Evolutionary conservation across 305 asterid genomes (phyloP).

Genomic region (Fraxinus latifolia): DNA sequence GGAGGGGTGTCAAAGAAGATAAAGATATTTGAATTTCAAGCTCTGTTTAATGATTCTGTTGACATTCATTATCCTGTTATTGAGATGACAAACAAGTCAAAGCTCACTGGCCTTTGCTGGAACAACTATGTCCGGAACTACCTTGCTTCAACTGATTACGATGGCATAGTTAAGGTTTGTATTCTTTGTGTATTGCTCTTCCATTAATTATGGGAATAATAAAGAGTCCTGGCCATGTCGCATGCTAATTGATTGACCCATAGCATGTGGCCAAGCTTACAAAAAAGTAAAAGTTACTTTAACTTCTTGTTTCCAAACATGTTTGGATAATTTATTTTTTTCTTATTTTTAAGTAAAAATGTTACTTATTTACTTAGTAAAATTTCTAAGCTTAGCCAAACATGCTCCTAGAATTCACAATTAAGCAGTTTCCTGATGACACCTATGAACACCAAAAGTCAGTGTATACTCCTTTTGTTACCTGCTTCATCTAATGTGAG

Average conservation of each 20-base stretch:
- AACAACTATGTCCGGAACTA: conserved; percentile 86
- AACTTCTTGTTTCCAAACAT: not conserved
- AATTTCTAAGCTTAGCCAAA: not conserved
- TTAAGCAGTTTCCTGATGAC: not conserved
- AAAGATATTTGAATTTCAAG: conserved; percentile 62
- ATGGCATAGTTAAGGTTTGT: conserved; percentile 65
- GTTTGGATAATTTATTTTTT: not conserved
- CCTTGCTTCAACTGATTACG: conserved; percentile 89
- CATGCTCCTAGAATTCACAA: not conserved
- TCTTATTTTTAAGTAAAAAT: not conserved
- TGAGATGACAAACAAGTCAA: conserved; percentile 80
- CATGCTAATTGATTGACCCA: not conserved
- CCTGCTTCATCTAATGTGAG: not conserved
- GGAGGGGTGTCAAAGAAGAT: conserved; percentile 96
- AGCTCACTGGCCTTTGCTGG: conserved; percentile 85
- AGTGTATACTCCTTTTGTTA: not conserved
- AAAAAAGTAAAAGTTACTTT: not conserved
- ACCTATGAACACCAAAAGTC: not conserved
- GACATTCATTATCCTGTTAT: conserved; percentile 86
- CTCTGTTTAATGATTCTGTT: conserved; percentile 67
- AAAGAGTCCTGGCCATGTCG: not conserved
- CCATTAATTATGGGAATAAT: not conserved
- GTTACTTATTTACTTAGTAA: not conserved
- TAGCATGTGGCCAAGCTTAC: not conserved
- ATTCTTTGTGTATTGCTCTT: conserved; percentile 9